These are phyloP conservation scores for Silene coronaria DNA, from an alignment of 179 eudicot genomes.

Conservation along the genomic window DNA sequence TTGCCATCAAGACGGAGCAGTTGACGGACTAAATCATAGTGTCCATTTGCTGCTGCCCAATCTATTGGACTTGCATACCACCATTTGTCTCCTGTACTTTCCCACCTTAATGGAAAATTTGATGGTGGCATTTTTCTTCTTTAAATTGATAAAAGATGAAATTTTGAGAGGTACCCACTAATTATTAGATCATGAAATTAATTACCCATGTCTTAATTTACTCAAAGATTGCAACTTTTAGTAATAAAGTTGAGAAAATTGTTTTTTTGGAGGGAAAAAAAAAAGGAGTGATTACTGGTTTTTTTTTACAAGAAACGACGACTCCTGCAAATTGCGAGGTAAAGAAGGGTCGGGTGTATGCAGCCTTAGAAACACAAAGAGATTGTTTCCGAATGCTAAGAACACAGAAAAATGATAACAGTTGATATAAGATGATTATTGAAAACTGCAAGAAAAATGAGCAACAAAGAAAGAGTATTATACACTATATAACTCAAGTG, in stretches of 20 bases:
- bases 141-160: background rate
- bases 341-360: no score
- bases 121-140: slow-evolving; percentile 40
- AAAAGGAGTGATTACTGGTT: no score
- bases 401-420: no score
- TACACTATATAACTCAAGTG: no score
- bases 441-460: no score
- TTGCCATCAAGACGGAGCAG: slow-evolving; percentile 80
- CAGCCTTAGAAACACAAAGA: no score
- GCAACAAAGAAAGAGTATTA: no score
- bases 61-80: slow-evolving; percentile 98
- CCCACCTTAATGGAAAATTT: slow-evolving; percentile 79
- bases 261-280: slow-evolving; percentile 6
- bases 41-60: slow-evolving; percentile 94
- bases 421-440: no score
- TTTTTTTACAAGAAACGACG: no score
- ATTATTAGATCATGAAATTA: slow-evolving; percentile 13
- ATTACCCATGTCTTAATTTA: slow-evolving; percentile 24
- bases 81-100: slow-evolving; percentile 98
- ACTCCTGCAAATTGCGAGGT: background rate
- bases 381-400: no score
- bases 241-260: no score
- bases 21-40: slow-evolving; percentile 72
- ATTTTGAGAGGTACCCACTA: slow-evolving; percentile 21
- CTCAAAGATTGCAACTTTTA: slow-evolving; percentile 6